Percentiles rank a stretch among this genome's conserved stretches.
These are phyloP conservation scores for Zygosaccharomyces sapae DNA, from an alignment of 1,139 yeast genomes.

Conservation along the genomic window DNA sequence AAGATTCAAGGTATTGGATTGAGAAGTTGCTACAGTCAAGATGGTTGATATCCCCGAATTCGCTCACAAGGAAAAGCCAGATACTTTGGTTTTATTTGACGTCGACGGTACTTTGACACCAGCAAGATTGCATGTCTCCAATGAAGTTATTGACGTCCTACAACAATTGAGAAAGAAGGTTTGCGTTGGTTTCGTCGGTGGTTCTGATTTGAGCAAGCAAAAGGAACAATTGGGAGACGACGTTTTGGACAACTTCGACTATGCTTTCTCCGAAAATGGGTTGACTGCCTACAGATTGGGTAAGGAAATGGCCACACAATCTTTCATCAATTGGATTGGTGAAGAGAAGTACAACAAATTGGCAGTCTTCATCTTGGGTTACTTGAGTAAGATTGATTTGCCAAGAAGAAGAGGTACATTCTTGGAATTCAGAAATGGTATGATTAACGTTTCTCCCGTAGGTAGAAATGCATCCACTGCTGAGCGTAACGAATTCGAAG, in stretches of 20 bases:
- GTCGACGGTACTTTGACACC: slow-evolving; percentile 99
- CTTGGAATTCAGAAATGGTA: slow-evolving; percentile 97
- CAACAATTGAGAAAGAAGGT: slow-evolving; percentile 78
- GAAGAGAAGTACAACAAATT: slow-evolving; percentile 89
- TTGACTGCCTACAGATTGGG: slow-evolving; percentile 94
- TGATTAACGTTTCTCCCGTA: slow-evolving; percentile 95
- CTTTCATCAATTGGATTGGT: slow-evolving; percentile 93
- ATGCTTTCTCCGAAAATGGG: slow-evolving; percentile 96
- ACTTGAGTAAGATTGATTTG: slow-evolving; percentile 78
- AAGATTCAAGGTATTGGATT: not conserved
- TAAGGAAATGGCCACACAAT: slow-evolving; percentile 80
- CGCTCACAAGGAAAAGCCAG: slow-evolving; percentile 41
- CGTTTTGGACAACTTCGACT: slow-evolving; percentile 79
- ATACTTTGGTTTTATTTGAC: slow-evolving; percentile 73
- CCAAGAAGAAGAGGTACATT: slow-evolving; percentile 98
- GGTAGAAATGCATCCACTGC: slow-evolving; percentile 96
- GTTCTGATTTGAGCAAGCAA: slow-evolving; percentile 91
- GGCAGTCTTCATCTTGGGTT: slow-evolving; percentile 76
- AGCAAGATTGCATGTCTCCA: slow-evolving; percentile 80
- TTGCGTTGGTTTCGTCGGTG: slow-evolving; percentile 97
- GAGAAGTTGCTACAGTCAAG: not conserved
- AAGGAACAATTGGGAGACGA: slow-evolving; percentile 87
- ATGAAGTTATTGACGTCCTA: slow-evolving; percentile 72
- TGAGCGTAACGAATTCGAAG: slow-evolving; percentile 90
- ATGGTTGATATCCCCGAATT: slow-evolving; percentile 38